These are phyloP conservation scores for Peronosclerospora sorghi DNA, from an alignment of 352 stramenopile species.

Conservation along the genomic window DNA sequence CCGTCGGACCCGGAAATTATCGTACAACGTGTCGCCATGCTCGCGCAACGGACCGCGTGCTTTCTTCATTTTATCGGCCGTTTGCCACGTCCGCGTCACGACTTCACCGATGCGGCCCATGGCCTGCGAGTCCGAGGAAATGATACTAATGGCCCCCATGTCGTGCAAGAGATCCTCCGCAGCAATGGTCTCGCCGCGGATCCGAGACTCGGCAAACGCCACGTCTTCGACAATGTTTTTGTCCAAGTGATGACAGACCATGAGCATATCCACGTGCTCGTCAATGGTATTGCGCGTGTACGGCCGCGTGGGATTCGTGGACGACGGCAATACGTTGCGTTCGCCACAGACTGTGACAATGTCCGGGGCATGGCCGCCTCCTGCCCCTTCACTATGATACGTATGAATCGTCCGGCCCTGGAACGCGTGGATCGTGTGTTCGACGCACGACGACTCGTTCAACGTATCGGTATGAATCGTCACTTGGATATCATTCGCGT, in stretches of 20 bases:
- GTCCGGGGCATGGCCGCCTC: constrained; percentile 92
- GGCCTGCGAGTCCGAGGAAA: constrained; percentile 93
- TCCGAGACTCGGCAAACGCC: constrained; percentile 95
- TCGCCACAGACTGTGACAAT: constrained; percentile 95
- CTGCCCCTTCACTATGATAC: constrained; percentile 91
- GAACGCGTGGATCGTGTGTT: constrained; percentile 92
- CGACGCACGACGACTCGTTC: constrained; percentile 93
- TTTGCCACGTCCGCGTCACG: constrained; percentile 95
- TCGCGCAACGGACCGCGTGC: constrained; percentile 83
- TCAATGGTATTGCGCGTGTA: constrained; percentile 97
- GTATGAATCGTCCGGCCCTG: constrained; percentile 94
- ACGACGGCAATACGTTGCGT: constrained; percentile 90
- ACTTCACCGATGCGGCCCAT: constrained; percentile 96
- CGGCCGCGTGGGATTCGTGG: constrained; percentile 93
- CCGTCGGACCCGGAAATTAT: constrained; percentile 92
- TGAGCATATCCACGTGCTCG: constrained; percentile 98
- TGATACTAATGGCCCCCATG: constrained; percentile 94
- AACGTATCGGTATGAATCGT: constrained; percentile 98
- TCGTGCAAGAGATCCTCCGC: constrained; percentile 96
- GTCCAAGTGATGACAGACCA: constrained; percentile 97
- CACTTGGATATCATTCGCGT: constrained; percentile 89
- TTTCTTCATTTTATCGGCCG: constrained; percentile 97
- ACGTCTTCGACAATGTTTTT: constrained; percentile 94
- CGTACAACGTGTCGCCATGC: constrained; percentile 72
- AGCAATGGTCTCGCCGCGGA: constrained; percentile 94